Percentiles rank a stretch among this genome's conserved stretches.
These are phyloP conservation scores for Diatrype stigma DNA, from an alignment of 2,329 filamentous ascomycete species.

Conservation along the genomic window DNA sequence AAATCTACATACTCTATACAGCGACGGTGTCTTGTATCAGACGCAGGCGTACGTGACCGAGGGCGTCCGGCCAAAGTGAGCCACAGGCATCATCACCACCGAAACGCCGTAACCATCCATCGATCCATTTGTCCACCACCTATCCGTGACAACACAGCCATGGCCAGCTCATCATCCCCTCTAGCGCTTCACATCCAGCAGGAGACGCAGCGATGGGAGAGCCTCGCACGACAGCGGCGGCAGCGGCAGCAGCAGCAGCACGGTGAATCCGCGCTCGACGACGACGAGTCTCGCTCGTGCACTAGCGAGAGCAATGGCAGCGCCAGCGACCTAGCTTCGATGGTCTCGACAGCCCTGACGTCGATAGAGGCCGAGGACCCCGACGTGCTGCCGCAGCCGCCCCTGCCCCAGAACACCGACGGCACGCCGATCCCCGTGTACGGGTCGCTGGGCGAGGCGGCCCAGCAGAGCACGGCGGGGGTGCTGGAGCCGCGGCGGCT, in stretches of 20 bases:
- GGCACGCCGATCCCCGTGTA: conserved; percentile 24
- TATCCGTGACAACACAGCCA: neutral
- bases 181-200: neutral
- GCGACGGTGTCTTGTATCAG: too few species aligned
- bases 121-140: too few species aligned
- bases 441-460: conserved; percentile 28
- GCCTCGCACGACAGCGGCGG: neutral
- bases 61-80: too few species aligned
- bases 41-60: too few species aligned
- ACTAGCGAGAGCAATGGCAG: neutral
- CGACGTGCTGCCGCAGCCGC: conserved; percentile 10
- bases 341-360: conserved; percentile 17
- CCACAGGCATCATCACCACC: too few species aligned
- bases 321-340: conserved; percentile 15
- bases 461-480: conserved; percentile 19
- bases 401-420: conserved; percentile 14
- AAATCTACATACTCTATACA: too few species aligned
- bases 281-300: too few species aligned
- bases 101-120: too few species aligned
- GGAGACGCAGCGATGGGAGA: neutral
- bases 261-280: too few species aligned
- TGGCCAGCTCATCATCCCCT: neutral
- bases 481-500: conserved; percentile 21
- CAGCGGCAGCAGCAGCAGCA: neutral
- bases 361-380: conserved; percentile 23